These are phyloP conservation scores for Acanthamoeba sp. DNA, from an alignment of 208 protist genomes.

Conservation along the genomic window DNA sequence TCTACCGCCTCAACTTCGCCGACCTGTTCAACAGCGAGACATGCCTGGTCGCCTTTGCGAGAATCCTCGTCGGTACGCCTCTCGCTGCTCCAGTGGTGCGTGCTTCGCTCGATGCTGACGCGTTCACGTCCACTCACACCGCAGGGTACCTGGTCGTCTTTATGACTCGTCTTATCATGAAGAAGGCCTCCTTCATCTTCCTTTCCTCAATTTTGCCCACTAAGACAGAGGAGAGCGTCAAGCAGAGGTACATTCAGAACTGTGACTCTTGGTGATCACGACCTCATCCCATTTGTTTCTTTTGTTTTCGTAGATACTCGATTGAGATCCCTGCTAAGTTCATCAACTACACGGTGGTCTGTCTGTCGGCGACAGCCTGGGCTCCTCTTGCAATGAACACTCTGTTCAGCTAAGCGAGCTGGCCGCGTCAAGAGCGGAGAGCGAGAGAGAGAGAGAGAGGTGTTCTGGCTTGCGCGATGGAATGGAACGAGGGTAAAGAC, in stretches of 20 bases:
- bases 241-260: neutral
- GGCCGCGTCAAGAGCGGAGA: neutral
- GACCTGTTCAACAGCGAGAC: neutral
- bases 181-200: slow-evolving; percentile 7
- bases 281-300: neutral
- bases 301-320: neutral
- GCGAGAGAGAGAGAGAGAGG: neutral
- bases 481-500: neutral
- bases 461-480: neutral
- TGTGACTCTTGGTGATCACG: neutral
- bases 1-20: slow-evolving; percentile 19
- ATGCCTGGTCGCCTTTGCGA: neutral
- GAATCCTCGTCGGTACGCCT: neutral
- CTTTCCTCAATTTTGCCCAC: slow-evolving; percentile 12
- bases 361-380: slow-evolving; percentile 22
- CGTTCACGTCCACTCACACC: neutral
- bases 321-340: slow-evolving; percentile 17
- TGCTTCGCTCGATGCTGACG: neutral
- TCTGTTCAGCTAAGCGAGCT: neutral
- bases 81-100: neutral
- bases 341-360: slow-evolving; percentile 37
- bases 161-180: slow-evolving; percentile 12
- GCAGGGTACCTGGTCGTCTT: slow-evolving; percentile 24
- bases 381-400: neutral
- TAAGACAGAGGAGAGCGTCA: neutral